A percentile compares a stretch with the other conserved stretches of the same genome.
These are phyloP conservation scores for Fusarium sp. DNA, from an alignment of 2,329 filamentous ascomycete genomes.

Conservation along the genomic window DNA sequence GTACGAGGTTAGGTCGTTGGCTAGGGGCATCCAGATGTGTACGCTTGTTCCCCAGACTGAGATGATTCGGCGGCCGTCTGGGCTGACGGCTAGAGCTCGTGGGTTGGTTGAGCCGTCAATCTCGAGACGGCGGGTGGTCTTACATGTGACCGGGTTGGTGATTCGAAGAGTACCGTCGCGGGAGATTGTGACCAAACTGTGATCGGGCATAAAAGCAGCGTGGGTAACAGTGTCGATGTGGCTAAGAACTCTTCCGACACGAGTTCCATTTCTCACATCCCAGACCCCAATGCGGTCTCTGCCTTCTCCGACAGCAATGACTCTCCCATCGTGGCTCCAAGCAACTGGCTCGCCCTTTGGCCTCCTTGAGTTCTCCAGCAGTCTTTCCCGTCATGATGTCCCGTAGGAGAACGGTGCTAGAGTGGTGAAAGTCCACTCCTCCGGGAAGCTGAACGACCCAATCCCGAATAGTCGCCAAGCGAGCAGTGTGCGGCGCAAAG, in stretches of 20 bases:
- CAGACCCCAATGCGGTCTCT: slow-evolving; percentile 46
- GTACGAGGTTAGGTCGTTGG: slow-evolving; percentile 49
- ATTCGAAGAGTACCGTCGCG: slow-evolving; percentile 52
- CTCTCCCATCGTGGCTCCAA: slow-evolving; percentile 47
- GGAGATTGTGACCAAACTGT: slow-evolving; percentile 49
- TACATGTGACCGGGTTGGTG: slow-evolving; percentile 45
- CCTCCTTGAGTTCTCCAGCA: slow-evolving; percentile 45
- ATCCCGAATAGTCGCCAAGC: slow-evolving; percentile 46
- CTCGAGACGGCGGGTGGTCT: slow-evolving; percentile 52
- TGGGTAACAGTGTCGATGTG: slow-evolving; percentile 53
- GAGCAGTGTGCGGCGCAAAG: slow-evolving; percentile 37
- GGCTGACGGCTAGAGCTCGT: slow-evolving; percentile 47
- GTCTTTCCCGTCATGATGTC: slow-evolving; percentile 47
- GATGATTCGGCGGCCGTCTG: slow-evolving; percentile 47
- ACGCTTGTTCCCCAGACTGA: slow-evolving; percentile 53
- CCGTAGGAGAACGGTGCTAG: slow-evolving; percentile 45
- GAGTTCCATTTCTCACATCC: slow-evolving; percentile 43
- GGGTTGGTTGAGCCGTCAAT: slow-evolving; percentile 46
- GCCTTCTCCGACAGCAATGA: slow-evolving; percentile 46
- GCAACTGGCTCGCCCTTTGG: slow-evolving; percentile 42
- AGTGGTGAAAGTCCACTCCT: slow-evolving; percentile 46
- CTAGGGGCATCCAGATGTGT: slow-evolving; percentile 50
- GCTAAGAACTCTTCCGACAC: slow-evolving; percentile 46
- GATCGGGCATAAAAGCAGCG: slow-evolving; percentile 48
- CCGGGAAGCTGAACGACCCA: slow-evolving; percentile 45